Percentiles rank a stretch among this genome's conserved stretches.
phyloP scores from a whole-genome alignment of 2,329 filamentous ascomycete genomes.

The Penicillium expansum region DNA sequence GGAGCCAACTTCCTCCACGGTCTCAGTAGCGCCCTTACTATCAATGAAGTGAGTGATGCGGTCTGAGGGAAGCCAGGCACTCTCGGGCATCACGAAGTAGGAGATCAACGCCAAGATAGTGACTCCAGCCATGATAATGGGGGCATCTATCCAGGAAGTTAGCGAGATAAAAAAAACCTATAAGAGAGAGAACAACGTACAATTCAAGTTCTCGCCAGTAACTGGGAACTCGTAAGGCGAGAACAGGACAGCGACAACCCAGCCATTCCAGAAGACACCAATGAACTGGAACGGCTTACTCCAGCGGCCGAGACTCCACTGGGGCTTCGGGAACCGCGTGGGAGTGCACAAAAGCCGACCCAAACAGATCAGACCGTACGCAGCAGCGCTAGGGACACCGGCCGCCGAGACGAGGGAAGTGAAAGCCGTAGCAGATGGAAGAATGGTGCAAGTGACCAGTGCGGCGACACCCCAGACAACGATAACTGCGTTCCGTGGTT shows the following conservation, averaged over 20 bases:
- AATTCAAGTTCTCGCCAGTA: slow-evolving; percentile 45
- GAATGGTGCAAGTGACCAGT: slow-evolving; percentile 58
- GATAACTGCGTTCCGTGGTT: slow-evolving; percentile 59
- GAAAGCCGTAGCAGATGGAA: slow-evolving; percentile 55
- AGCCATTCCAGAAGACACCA: slow-evolving; percentile 50
- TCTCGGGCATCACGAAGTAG: slow-evolving; percentile 50
- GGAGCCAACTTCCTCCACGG: slow-evolving; percentile 28
- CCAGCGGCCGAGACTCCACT: slow-evolving; percentile 47
- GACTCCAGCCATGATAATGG: slow-evolving; percentile 52
- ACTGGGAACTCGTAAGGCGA: slow-evolving; percentile 51
- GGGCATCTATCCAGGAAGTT: slow-evolving; percentile 39
- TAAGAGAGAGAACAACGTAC: slow-evolving; percentile 25
- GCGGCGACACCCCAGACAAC: slow-evolving; percentile 57
- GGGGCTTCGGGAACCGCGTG: slow-evolving; percentile 30
- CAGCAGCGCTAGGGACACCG: slow-evolving; percentile 53
- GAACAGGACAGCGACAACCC: slow-evolving; percentile 50
- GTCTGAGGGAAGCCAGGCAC: slow-evolving; percentile 47
- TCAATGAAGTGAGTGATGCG: slow-evolving; percentile 47
- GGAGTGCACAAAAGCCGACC: slow-evolving; percentile 50
- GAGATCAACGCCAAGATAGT: slow-evolving; percentile 51
- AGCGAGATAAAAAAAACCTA: neutral
- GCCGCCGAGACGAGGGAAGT: slow-evolving; percentile 55
- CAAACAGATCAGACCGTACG: slow-evolving; percentile 53
- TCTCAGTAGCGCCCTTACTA: slow-evolving; percentile 33
- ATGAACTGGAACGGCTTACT: slow-evolving; percentile 51